Evolutionary conservation across 495 filamentous ascomycete genomes (phyloP).

Genomic region (Hypomontagnella monticulosa): DNA sequence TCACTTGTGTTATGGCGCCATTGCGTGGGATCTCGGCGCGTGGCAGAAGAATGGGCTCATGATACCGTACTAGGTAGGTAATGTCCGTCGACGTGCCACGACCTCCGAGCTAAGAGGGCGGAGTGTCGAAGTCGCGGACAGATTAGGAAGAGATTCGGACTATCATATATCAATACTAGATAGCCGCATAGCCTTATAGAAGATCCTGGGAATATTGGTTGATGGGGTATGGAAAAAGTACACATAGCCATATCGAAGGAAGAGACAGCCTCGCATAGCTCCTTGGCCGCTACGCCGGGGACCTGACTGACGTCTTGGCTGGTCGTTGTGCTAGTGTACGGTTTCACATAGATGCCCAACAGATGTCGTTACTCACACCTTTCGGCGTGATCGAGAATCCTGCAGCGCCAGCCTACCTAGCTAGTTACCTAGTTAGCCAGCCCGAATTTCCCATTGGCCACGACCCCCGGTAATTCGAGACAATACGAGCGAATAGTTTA

Average conservation of each 20-base stretch:
- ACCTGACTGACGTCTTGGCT: slow-evolving; percentile 11
- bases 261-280: slow-evolving; percentile 11
- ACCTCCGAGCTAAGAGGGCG: too few relatives aligned
- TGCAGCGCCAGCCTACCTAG: slow-evolving; percentile 2
- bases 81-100: too few relatives aligned
- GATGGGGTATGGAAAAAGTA: too few relatives aligned
- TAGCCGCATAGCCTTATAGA: too few relatives aligned
- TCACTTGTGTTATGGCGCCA: too few relatives aligned
- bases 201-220: too few relatives aligned
- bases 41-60: too few relatives aligned
- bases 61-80: too few relatives aligned
- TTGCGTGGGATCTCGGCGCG: too few relatives aligned
- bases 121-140: too few relatives aligned
- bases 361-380: background rate
- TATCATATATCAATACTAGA: too few relatives aligned
- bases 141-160: too few relatives aligned
- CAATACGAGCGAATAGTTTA: slow-evolving; percentile 13
- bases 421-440: background rate
- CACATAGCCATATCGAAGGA: background rate
- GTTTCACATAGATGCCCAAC: slow-evolving; percentile 2
- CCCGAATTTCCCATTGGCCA: background rate
- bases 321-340: background rate
- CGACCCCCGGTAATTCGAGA: background rate
- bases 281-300: background rate
- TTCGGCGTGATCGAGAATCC: slow-evolving; percentile 1